These are phyloP conservation scores for Chrysosporium keratinophilum DNA, from an alignment of 2,329 filamentous ascomycete species.

Conservation along the genomic window DNA sequence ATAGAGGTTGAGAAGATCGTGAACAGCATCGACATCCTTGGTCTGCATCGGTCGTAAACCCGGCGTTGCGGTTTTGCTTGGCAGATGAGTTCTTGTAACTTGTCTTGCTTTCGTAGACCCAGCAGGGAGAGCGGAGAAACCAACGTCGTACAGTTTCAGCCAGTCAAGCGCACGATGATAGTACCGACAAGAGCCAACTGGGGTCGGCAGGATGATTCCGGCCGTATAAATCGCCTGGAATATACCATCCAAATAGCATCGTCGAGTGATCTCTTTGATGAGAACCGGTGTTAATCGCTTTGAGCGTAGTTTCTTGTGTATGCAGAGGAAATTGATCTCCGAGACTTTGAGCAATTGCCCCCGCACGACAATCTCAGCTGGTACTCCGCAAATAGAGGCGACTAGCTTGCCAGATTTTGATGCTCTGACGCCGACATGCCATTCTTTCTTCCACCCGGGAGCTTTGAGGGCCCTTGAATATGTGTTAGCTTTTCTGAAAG, in stretches of 20 bases:
- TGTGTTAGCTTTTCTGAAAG: background rate
- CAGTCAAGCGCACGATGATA: constrained; percentile 91
- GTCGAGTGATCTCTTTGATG: constrained; percentile 93
- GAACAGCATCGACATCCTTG: constrained; percentile 67
- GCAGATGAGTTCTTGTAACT: constrained; percentile 74
- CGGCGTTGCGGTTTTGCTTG: constrained; percentile 58
- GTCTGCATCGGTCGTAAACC: constrained; percentile 71
- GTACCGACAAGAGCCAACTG: constrained; percentile 87
- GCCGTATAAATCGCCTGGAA: constrained; percentile 96
- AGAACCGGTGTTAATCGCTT: constrained; percentile 88
- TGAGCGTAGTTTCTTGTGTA: constrained; percentile 93
- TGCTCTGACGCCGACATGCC: constrained; percentile 89
- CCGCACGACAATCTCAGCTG: constrained; percentile 70
- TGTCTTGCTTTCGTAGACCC: constrained; percentile 79
- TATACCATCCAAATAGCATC: constrained; percentile 74
- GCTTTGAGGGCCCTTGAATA: constrained; percentile 71
- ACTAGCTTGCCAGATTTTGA: constrained; percentile 75
- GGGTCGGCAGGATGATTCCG: constrained; percentile 80
- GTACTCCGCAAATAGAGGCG: constrained; percentile 91
- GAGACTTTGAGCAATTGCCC: constrained; percentile 64
- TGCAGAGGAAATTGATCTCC: constrained; percentile 96
- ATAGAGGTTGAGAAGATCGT: constrained; percentile 65
- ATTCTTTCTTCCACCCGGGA: constrained; percentile 85
- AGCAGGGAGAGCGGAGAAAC: constrained; percentile 78
- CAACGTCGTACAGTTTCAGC: constrained; percentile 89